phyloP scores from a whole-genome alignment of 169 alveolate genomes.

The Eimeria tenella region DNA sequence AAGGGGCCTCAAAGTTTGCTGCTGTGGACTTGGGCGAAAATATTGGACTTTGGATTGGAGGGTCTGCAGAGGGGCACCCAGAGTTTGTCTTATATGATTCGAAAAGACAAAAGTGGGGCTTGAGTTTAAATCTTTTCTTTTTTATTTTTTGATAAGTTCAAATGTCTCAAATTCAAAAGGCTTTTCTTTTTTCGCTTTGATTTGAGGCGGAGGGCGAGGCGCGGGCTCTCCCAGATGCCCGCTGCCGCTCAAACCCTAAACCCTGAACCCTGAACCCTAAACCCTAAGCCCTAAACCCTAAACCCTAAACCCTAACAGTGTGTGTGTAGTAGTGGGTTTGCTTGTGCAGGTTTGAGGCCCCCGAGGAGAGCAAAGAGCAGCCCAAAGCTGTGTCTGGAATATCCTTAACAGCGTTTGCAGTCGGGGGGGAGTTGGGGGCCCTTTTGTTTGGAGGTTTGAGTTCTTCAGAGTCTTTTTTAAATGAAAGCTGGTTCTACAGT shows the following conservation, averaged over 20 bases:
- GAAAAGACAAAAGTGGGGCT: background rate
- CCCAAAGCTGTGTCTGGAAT: slow-evolving; percentile 26
- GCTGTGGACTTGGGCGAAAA: slow-evolving; percentile 21
- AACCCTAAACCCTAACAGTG: too few species aligned
- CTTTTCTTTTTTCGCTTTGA: too few species aligned
- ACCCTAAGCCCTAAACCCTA: too few species aligned
- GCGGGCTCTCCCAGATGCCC: too few species aligned
- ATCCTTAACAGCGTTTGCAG: background rate
- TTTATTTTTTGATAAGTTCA: too few species aligned
- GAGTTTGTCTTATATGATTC: background rate
- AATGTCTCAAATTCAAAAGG: too few species aligned
- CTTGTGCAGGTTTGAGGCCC: slow-evolving; percentile 33
- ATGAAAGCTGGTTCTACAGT: slow-evolving; percentile 30
- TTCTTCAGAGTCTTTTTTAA: background rate
- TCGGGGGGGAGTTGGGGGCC: slow-evolving; percentile 1
- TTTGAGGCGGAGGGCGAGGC: too few species aligned
- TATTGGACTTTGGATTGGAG: slow-evolving; percentile 29
- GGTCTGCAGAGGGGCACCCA: background rate
- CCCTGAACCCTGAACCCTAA: too few species aligned
- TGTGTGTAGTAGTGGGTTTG: too few species aligned
- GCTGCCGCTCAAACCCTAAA: too few species aligned
- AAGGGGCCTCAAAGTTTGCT: background rate
- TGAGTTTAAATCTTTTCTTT: background rate
- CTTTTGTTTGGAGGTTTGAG: slow-evolving; percentile 16
- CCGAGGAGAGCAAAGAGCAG: background rate